Evolutionary conservation across 2,329 filamentous ascomycete genomes (phyloP).

Genomic region (Neocatenulostroma microsporum): DNA sequence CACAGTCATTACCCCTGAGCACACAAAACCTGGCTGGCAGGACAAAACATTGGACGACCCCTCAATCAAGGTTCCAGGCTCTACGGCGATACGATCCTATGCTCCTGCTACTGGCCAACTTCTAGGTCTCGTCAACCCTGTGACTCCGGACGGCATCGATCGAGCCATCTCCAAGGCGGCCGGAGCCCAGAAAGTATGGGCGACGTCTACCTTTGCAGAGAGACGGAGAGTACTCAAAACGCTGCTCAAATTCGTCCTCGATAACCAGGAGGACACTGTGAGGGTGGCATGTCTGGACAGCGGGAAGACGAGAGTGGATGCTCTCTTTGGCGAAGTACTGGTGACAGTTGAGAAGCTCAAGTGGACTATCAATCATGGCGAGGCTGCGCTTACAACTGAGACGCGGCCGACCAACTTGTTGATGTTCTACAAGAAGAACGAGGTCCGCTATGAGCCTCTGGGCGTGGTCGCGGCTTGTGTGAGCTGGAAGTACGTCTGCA

Average conservation of each 20-base stretch:
- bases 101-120: constrained; percentile 81
- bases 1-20: constrained; percentile 48
- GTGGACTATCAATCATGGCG: constrained; percentile 89
- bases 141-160: constrained; percentile 70
- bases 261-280: constrained; percentile 83
- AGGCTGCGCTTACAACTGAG: constrained; percentile 65
- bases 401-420: constrained; percentile 78
- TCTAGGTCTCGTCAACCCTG: constrained; percentile 70
- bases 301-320: constrained; percentile 94
- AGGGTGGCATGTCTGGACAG: constrained; percentile 81
- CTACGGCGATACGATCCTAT: constrained; percentile 70
- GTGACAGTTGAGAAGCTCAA: constrained; percentile 89
- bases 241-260: constrained; percentile 72
- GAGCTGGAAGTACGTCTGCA: constrained; percentile 91
- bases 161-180: constrained; percentile 65
- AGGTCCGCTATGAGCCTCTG: constrained; percentile 81
- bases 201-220: constrained; percentile 66
- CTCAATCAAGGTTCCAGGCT: constrained; percentile 57
- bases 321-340: constrained; percentile 85
- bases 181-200: constrained; percentile 70
- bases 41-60: constrained; percentile 52
- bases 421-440: constrained; percentile 93
- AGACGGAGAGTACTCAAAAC: constrained; percentile 72
- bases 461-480: constrained; percentile 89
- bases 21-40: constrained; percentile 47